Percentiles rank a stretch among this genome's conserved stretches.
Evolutionary conservation across 129 eudicot species (phyloP).

Genomic region (Calendula officinalis): DNA sequence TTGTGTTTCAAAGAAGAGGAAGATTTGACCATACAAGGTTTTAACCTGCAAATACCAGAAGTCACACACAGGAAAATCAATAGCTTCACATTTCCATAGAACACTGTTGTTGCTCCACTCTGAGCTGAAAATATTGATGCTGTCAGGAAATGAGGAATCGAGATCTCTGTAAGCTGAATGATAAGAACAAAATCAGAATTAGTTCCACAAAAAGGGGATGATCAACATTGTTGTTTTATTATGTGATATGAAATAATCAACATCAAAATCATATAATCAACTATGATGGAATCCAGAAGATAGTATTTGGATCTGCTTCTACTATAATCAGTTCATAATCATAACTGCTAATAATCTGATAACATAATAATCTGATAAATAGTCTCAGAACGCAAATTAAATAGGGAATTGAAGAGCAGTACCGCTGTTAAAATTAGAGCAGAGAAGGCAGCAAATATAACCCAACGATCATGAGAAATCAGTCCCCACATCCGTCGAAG

Average conservation of each 20-base stretch:
- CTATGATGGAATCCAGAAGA: background rate
- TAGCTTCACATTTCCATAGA: conserved; percentile 65
- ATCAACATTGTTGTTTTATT: background rate
- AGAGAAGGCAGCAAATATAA: conserved; percentile 71
- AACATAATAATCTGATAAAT: background rate
- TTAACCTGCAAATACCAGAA: conserved; percentile 94
- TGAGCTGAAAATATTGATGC: conserved; percentile 98
- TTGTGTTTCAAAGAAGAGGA: conserved; percentile 34
- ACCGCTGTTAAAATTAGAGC: conserved; percentile 81
- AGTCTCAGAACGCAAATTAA: background rate
- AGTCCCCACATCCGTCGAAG: conserved; percentile 82
- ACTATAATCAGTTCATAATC: background rate
- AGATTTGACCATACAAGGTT: conserved; percentile 62
- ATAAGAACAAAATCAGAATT: conserved; percentile 27
- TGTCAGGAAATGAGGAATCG: conserved; percentile 94
- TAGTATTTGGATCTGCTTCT: no score
- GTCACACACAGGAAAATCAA: conserved; percentile 62
- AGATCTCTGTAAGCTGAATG: conserved; percentile 84
- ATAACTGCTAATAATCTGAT: background rate
- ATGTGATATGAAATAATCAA: background rate
- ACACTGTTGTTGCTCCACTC: conserved; percentile 63
- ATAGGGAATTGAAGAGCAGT: conserved; percentile 13
- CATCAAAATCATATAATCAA: background rate
- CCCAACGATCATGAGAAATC: conserved; percentile 77
- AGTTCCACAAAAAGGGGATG: conserved; percentile 3